Base-by-base conservation (phyloP, 192 early-diverging fungal species). In the Backusella luteola region DNA sequence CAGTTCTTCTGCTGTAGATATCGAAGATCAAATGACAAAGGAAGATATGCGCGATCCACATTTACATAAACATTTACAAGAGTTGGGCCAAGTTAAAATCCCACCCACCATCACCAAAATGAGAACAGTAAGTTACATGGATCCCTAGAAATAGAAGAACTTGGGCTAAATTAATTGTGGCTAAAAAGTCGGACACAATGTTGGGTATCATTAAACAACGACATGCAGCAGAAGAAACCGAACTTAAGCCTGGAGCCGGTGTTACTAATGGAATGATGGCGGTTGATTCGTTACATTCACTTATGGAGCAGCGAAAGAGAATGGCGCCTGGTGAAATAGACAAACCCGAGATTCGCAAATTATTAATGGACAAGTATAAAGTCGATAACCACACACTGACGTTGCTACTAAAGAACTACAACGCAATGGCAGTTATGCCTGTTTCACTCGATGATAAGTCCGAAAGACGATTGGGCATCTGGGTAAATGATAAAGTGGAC, bases 101-200 rank as follows among this genome's bases (percentile, higher is more conserved):
- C 39, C 29, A 34, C 75, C 75, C 14, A 76, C 75, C 15, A 41
- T 76, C 3, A 76, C 75, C 12, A 76, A 76, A 44, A 76, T 76
- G 75, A 66, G 68, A 36, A 32, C 68, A 26, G 75, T 76, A 76
- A 69, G 49, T 19, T 56, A 21, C 12, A 69, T 8, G 4, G 19
- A 34, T 29, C 15, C 29, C 29, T 32, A 63, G 34, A 11, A 19
- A 26, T 42, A 21, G 17, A 39, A 8, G 11, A 21, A 29, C 38
- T 19, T 8, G 19, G 19, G 2, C 21, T 66, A 74, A 63, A 19
- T 15, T 52, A 52, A 15, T 42, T 68, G 52, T 9, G 36, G 8
- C 12, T 59, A 15, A 17, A 53, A 70, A 76, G 75, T 69, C 75
- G 23, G 75, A 76, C n/a, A 38, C 75, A 14, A 76, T 76, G 75